Base-by-base conservation (phyloP, 164 flowering plant species). In the Piper betle region DNA sequence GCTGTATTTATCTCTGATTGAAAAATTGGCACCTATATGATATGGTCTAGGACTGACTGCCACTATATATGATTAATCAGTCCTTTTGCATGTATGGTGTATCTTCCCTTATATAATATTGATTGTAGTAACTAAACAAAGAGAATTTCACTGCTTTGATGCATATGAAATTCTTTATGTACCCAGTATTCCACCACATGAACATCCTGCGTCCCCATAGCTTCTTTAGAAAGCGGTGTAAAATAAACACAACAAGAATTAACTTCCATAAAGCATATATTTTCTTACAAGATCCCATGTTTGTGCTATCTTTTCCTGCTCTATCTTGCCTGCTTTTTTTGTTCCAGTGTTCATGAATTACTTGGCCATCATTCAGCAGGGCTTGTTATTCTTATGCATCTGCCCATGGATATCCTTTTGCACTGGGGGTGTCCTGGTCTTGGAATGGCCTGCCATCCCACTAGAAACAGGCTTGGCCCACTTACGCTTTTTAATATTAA, bases 201-300 rank as follows among this genome's bases (percentile, higher is more conserved):
- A 15, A 20, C 56, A 53, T n/a, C 56, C 15, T 20, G n/a, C n/a
- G 15, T 7, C 56, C 56, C 1, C n/a, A 8, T 53, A 53, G 56
- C 33, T 53, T n/a, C 33, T 8, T 53, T 16, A n/a, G 19, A 43
- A 43, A 15, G 3, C 13, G 19, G n/a, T 15, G 13, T 5, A 18
- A 53, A 53, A 53, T 5, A 4, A 18, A 53, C 55, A 5, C 4
- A 5, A 71, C 59, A 52, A 54, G 63, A 61, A 61, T 39, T 60
- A 64, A 50, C 59, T 42, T 65, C 69, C 52, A 62, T 39, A 73
- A 74, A 74, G 77, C 72, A 68, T 53, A 57, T 59, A 59, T 74
- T 74, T 68, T 74, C 70, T 74, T 71, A 55, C 64, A 62, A 68
- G 52, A 33, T 37, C 62, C 53, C 62, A 62, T 52, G 57, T 41